These are phyloP conservation scores for Puccinia triticina DNA, from an alignment of 1,284 basidiomycete genomes.

Conservation along the genomic window DNA sequence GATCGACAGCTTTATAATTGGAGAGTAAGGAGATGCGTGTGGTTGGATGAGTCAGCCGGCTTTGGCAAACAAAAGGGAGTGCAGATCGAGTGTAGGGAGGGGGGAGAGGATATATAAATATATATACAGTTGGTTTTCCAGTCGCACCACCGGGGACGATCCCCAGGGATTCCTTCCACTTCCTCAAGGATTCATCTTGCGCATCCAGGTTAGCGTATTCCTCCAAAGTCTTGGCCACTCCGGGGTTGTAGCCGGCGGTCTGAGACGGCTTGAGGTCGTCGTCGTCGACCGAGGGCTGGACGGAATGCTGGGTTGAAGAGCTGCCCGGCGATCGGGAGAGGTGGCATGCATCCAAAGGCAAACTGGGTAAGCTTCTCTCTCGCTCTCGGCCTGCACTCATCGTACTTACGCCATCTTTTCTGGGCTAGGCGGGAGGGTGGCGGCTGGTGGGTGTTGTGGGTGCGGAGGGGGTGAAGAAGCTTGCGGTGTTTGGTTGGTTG, in stretches of 20 bases:
- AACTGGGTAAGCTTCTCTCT: too few relatives aligned
- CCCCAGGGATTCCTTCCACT: conserved; percentile 88
- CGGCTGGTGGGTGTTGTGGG: too few relatives aligned
- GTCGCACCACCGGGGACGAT: conserved; percentile 67
- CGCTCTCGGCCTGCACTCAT: too few relatives aligned
- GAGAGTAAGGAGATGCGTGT: conserved; percentile 53
- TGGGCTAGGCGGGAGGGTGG: too few relatives aligned
- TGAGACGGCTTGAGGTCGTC: conserved; percentile 56
- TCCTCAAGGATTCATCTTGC: conserved; percentile 74
- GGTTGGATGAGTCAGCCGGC: conserved; percentile 54
- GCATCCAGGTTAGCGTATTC: conserved; percentile 71
- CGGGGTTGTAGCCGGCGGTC: conserved; percentile 60
- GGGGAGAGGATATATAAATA: conserved; percentile 25
- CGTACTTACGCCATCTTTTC: too few relatives aligned
- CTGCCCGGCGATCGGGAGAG: neutral
- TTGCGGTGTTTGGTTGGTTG: too few relatives aligned
- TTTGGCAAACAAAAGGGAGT: neutral
- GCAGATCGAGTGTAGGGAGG: neutral
- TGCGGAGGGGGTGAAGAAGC: too few relatives aligned
- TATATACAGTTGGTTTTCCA: conserved; percentile 59
- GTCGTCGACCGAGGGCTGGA: conserved; percentile 48
- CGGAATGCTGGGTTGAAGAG: conserved; percentile 26
- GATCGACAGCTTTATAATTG: conserved; percentile 21
- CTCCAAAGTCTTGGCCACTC: conserved; percentile 63
- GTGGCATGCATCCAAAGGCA: neutral